Conservation (phyloP, 495 filamentous ascomycete species). For the Pyronema domesticum region DNA sequence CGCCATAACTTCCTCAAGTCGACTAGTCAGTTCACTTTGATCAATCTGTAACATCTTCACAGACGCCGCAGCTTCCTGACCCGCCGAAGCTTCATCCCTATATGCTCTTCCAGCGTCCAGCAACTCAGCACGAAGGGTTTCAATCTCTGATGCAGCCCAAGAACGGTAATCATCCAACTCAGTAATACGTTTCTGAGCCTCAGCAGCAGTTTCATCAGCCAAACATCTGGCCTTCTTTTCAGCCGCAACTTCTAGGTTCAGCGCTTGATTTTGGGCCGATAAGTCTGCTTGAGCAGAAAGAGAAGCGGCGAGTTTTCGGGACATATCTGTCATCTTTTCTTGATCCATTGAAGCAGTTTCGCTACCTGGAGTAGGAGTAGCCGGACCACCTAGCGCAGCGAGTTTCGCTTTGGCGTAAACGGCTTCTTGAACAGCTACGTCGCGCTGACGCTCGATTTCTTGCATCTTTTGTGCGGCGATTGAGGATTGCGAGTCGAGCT, state of each 20-base stretch:
- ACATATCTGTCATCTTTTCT: conserved; percentile 45
- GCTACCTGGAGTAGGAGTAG: conserved; percentile 13
- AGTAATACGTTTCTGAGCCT: conserved; percentile 61
- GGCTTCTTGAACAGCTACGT: conserved; percentile 79
- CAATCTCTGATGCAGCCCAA: conserved; percentile 60
- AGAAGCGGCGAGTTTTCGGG: conserved; percentile 61
- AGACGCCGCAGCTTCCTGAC: conserved; percentile 55
- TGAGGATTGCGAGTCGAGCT: conserved; percentile 69
- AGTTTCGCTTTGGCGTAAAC: conserved; percentile 87
- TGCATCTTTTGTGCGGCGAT: conserved; percentile 76
- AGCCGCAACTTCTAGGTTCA: conserved; percentile 52
- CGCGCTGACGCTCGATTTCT: conserved; percentile 80
- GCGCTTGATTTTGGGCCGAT: conserved; percentile 45
- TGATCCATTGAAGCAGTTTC: conserved; percentile 22
- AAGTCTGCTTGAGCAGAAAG: conserved; percentile 62
- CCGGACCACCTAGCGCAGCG: conserved; percentile 37
- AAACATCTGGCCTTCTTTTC: conserved; percentile 64
- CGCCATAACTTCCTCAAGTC: conserved; percentile 46
- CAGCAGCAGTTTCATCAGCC: conserved; percentile 72
- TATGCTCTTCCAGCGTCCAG: conserved; percentile 55
- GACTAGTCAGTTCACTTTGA: conserved; percentile 59
- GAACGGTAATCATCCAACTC: conserved; percentile 72
- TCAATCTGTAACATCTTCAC: conserved; percentile 61
- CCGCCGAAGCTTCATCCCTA: conserved; percentile 57
- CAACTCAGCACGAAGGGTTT: conserved; percentile 66